Evolutionary conservation across 1,284 basidiomycete species (phyloP), one percentile per base, ranked within the genome.

Genomic region (Ustilago bromivora): DNA sequence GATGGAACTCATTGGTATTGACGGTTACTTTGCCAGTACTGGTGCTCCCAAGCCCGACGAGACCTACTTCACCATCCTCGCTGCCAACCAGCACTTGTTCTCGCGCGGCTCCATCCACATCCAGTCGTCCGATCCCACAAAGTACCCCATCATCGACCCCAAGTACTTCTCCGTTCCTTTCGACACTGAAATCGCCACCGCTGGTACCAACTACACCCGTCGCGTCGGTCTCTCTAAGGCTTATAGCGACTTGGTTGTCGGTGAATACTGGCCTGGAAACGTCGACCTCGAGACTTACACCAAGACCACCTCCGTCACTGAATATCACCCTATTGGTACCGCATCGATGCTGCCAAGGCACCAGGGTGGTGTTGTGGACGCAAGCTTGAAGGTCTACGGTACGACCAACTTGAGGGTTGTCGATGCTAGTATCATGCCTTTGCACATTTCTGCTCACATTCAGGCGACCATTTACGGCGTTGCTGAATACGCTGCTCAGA

Each of bases 331-430:
- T 2, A 88, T 89, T 34, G 89, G 89, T 69, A 89, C 91, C 23
- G 90, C 89, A 75, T 88, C 90, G 4, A 92, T 92, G 91, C 87
- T 92, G 47, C 91, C 91, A 4, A 86, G 88, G 73, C 87, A 87
- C 40, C 84, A 88, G 66, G 92, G 91, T 54, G 92, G 91, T 76
- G 91, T 92, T 54, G 91, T 92, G 53, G 90, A 90, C 84, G 86
- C 90, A 23, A 87, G 89, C 62, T 86, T 92, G 46, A 87, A 88
- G 78, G 91, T 92, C 10, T 91, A 92, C 84, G 91, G 91, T 38
- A 88, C 89, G 5, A 82, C 88, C 83, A 92, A 92, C 87, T 88
- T 94, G 77, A 84, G 87, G 49, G 86, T 88, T 15, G 82, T 87
- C 51, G 88, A 88, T 63, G 84, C 87, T 19, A 81, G 78, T 0